A percentile compares a stretch with the other conserved stretches of the same genome.
Conservation (phyloP, 108 stramenopile species). For the Chaetoceros tenuissimus region DNA sequence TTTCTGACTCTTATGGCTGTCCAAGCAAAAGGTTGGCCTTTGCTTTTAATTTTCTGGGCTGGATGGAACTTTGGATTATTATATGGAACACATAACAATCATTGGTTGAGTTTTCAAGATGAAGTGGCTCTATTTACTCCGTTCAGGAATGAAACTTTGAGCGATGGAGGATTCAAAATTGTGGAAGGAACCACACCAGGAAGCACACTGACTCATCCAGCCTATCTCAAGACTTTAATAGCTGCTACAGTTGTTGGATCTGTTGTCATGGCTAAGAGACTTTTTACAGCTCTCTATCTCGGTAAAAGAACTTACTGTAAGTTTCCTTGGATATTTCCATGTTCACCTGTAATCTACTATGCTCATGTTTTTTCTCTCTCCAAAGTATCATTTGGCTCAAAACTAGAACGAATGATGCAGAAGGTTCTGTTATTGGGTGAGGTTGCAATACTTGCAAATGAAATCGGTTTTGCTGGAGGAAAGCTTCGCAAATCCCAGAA, state of each 20-base stretch:
- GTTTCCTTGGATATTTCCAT: conserved; percentile 1
- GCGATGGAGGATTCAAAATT: conserved; percentile 11
- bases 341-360: not conserved
- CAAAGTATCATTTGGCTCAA: conserved; percentile 23
- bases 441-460: conserved; percentile 27
- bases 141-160: conserved; percentile 31
- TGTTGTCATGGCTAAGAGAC: conserved; percentile 49
- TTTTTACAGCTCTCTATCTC: conserved; percentile 45
- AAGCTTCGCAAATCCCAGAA: not conserved
- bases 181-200: too few species aligned
- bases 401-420: conserved; percentile 46
- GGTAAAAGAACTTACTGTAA: conserved; percentile 36
- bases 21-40: conserved; percentile 46
- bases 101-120: conserved; percentile 18
- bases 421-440: conserved; percentile 47
- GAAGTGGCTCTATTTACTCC: conserved; percentile 18
- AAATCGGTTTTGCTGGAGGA: not conserved
- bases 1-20: conserved; percentile 20
- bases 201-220: too few species aligned
- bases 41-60: conserved; percentile 27
- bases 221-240: conserved; percentile 19
- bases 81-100: conserved; percentile 6
- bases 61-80: conserved; percentile 22
- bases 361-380: not conserved
- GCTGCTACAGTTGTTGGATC: conserved; percentile 34